Conservation (phyloP, 1,284 basidiomycete genomes). For the Trichosporon sp. region DNA sequence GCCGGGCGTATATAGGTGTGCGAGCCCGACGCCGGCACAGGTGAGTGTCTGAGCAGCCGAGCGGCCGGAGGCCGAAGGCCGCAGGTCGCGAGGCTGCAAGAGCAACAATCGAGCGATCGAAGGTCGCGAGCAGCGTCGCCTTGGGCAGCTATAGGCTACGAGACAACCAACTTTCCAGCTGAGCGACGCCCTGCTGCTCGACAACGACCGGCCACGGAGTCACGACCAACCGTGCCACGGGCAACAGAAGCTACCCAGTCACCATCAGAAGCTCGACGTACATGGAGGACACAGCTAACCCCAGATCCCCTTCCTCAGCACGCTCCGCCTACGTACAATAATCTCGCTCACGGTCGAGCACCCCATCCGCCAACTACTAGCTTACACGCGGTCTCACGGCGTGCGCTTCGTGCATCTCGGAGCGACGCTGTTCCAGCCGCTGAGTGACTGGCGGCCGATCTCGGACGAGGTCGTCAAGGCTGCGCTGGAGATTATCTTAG, state of each 20-base stretch:
- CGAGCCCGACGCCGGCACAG: constrained; percentile 39
- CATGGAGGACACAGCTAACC: not conserved
- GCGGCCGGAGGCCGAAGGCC: not conserved
- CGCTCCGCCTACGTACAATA: constrained; percentile 37
- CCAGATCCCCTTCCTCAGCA: constrained; percentile 40
- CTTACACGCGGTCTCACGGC: constrained; percentile 21
- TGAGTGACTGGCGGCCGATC: constrained; percentile 43
- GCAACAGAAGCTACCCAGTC: too few species aligned
- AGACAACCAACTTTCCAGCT: too few species aligned
- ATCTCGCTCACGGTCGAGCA: constrained; percentile 44
- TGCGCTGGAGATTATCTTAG: constrained; percentile 41
- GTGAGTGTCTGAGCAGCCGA: constrained; percentile 18
- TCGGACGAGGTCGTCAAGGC: constrained; percentile 44
- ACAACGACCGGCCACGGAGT: too few species aligned
- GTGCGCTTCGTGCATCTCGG: constrained; percentile 44
- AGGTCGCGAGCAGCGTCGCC: not conserved
- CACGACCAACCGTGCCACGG: not conserved
- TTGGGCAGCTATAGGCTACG: too few species aligned
- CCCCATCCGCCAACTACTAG: constrained; percentile 36
- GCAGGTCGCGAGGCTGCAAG: too few species aligned
- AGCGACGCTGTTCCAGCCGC: constrained; percentile 35
- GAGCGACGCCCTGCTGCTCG: too few species aligned
- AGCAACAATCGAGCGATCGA: not conserved
- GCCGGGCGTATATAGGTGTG: constrained; percentile 39
- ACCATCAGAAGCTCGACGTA: too few species aligned